Evolutionary conservation across 768 basidiomycete species (phyloP).

Genomic region (Xerocomus potaroensis): DNA sequence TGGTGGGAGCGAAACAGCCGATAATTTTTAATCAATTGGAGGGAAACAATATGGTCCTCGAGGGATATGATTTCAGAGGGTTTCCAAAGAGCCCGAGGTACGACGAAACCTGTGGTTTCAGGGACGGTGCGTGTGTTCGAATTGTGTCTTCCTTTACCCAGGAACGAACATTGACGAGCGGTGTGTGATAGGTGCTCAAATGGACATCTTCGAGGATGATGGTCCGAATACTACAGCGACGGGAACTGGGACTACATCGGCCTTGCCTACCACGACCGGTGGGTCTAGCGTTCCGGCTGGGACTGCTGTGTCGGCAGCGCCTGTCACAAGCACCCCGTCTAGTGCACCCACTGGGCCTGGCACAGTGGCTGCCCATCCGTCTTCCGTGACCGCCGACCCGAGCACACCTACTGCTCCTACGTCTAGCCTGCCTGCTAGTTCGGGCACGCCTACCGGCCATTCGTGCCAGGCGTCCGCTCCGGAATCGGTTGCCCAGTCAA

Average conservation of each 20-base stretch:
- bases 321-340: background rate
- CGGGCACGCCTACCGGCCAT: background rate
- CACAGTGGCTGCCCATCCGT: background rate
- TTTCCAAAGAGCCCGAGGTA: background rate
- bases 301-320: background rate
- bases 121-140: conserved; percentile 3
- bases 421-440: background rate
- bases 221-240: background rate
- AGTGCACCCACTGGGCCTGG: background rate
- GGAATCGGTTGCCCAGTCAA: background rate
- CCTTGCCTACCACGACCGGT: background rate
- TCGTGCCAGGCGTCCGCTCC: background rate
- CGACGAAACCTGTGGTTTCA: conserved; percentile 15
- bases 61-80: conserved; percentile 3
- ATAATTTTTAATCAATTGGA: conserved; percentile 1
- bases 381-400: background rate
- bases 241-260: too few relatives aligned
- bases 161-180: too few relatives aligned
- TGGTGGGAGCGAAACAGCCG: conserved; percentile 8
- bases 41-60: conserved; percentile 4
- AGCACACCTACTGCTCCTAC: background rate
- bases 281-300: background rate
- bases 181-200: conserved; percentile 11
- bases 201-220: conserved; percentile 11
- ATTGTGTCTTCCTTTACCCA: background rate